Evolutionary conservation across 164 flowering plant genomes (phyloP).

Genomic region (Vitis labrusca): DNA sequence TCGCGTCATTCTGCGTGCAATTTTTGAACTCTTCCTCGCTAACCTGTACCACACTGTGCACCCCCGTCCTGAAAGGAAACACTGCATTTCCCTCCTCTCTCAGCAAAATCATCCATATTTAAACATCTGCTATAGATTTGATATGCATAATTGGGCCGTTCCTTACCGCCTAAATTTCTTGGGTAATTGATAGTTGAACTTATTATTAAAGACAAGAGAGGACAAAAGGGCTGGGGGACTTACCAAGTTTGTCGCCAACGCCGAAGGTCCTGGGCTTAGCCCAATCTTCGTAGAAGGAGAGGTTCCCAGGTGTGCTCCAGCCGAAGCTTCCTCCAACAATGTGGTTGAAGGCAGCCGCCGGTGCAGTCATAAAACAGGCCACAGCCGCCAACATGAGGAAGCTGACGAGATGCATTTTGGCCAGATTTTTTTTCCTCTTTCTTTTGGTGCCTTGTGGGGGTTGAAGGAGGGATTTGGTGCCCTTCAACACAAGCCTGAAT

Average conservation of each 20-base stretch:
- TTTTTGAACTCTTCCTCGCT: too few relatives aligned
- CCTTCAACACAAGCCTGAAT: background rate
- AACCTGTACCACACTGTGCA: too few relatives aligned
- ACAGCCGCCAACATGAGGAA: conserved; percentile 20
- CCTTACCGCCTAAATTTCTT: too few relatives aligned
- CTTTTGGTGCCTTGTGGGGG: background rate
- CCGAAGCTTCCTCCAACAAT: conserved; percentile 44
- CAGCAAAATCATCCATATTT: too few relatives aligned
- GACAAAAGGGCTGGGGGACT: background rate
- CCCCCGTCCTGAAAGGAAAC: too few relatives aligned
- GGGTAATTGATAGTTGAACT: too few relatives aligned
- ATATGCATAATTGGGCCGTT: too few relatives aligned
- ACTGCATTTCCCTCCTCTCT: too few relatives aligned
- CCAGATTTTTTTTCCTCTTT: conserved; percentile 13
- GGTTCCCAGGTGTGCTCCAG: conserved; percentile 33
- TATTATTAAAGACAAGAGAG: too few relatives aligned
- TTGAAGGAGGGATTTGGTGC: conserved; percentile 6
- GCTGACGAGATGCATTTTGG: background rate
- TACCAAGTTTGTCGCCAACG: conserved; percentile 41
- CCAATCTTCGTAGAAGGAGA: conserved; percentile 38
- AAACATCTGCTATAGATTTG: too few relatives aligned
- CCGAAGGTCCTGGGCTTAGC: conserved; percentile 47
- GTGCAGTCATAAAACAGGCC: conserved; percentile 15
- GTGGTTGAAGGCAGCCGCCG: conserved; percentile 27
- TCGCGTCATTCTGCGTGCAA: too few relatives aligned